Evolutionary conservation across 2,329 filamentous ascomycete species (phyloP).

Genomic region (Fusarium torreyae): DNA sequence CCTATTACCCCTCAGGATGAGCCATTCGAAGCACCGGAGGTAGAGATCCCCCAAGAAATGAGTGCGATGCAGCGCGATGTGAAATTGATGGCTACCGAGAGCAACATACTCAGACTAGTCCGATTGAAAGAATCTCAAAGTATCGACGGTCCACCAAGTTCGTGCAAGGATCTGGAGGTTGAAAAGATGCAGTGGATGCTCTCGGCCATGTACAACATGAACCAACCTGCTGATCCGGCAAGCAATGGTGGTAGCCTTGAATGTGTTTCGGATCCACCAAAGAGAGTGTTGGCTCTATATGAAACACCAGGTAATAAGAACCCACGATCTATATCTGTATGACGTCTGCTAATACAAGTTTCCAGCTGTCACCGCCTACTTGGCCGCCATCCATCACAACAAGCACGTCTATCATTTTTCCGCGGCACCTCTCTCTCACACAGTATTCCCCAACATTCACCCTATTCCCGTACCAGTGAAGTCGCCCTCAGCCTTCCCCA

Average conservation of each 20-base stretch:
- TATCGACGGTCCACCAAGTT: not conserved
- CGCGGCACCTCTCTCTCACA: constrained; percentile 44
- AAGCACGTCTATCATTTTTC: constrained; percentile 39
- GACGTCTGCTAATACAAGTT: not conserved
- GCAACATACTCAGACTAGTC: constrained; percentile 22
- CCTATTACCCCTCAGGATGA: constrained; percentile 6
- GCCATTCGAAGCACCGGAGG: not conserved
- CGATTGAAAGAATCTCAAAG: constrained; percentile 15
- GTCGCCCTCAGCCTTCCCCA: constrained; percentile 55
- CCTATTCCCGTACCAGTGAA: constrained; percentile 59
- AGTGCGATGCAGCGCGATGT: constrained; percentile 27
- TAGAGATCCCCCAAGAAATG: constrained; percentile 2
- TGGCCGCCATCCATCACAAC: constrained; percentile 27
- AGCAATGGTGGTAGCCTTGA: constrained; percentile 30
- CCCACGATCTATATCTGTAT: fast-evolving
- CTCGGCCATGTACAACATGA: constrained; percentile 66
- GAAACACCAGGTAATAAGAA: constrained; percentile 29
- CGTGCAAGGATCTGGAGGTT: constrained; percentile 58
- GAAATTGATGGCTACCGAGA: constrained; percentile 16
- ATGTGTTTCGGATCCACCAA: constrained; percentile 42
- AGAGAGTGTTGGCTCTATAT: constrained; percentile 36
- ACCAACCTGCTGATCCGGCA: constrained; percentile 21
- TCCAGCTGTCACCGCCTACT: constrained; percentile 32
- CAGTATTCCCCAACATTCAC: constrained; percentile 58
- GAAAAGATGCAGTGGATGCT: constrained; percentile 74